phyloP scores from a whole-genome alignment of 225 moss, liverwort and hornwort species.

The Bryum argenteum region DNA sequence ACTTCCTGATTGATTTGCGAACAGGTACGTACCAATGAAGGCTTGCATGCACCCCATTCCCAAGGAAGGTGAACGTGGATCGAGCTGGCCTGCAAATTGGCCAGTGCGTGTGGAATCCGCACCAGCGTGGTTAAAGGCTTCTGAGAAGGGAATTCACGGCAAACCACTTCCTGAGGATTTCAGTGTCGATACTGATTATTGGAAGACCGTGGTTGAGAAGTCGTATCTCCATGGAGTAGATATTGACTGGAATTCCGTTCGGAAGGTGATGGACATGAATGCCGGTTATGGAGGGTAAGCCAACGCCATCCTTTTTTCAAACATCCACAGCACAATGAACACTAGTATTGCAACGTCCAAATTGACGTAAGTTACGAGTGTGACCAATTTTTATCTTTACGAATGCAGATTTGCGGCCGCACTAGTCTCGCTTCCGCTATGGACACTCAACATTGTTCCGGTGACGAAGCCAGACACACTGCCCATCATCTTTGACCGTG shows the following conservation, averaged over 20 bases:
- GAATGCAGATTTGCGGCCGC: conserved; percentile 62
- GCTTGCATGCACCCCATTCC: conserved; percentile 73
- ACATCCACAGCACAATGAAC: neutral
- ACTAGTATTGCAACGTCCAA: neutral
- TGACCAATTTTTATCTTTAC: neutral
- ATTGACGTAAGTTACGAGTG: neutral
- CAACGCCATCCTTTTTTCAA: neutral
- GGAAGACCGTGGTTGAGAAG: conserved; percentile 46
- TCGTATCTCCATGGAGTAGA: conserved; percentile 50
- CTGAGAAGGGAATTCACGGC: conserved; percentile 62
- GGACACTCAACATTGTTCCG: conserved; percentile 78
- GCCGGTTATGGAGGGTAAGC: conserved; percentile 82
- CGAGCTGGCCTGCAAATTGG: conserved; percentile 64
- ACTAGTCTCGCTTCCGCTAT: conserved; percentile 47
- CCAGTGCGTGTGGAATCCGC: conserved; percentile 55
- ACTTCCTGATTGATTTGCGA: neutral
- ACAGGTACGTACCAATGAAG: conserved; percentile 78
- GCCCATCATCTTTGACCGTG: conserved; percentile 76
- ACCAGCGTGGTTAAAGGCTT: conserved; percentile 60
- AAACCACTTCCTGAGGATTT: conserved; percentile 64
- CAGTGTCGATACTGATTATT: conserved; percentile 55
- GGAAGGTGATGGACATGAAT: conserved; percentile 80
- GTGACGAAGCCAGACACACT: conserved; percentile 74
- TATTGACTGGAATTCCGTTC: conserved; percentile 54
- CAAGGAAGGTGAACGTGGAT: conserved; percentile 40